Percentiles rank a stretch among this genome's conserved stretches.
These are phyloP conservation scores for Dentipellis sp. DNA, from an alignment of 768 basidiomycete species.

Conservation along the genomic window DNA sequence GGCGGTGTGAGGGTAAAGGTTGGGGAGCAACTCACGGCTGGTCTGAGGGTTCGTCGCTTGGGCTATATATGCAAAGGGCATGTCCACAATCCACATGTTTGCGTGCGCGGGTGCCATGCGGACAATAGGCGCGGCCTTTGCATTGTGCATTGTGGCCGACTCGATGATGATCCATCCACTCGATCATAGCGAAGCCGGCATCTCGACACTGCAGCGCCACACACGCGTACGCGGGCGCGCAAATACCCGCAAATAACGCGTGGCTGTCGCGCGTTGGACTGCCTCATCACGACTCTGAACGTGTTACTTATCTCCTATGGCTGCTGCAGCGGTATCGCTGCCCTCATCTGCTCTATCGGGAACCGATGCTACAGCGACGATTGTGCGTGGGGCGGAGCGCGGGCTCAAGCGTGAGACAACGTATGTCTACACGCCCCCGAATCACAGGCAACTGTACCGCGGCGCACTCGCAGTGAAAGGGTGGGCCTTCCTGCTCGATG, in stretches of 20 bases:
- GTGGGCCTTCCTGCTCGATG: constrained; percentile 63
- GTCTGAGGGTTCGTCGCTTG: too few species aligned
- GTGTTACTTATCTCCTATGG: too few species aligned
- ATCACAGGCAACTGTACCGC: constrained; percentile 61
- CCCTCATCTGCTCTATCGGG: too few species aligned
- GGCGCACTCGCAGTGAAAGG: constrained; percentile 68
- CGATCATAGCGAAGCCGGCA: neutral
- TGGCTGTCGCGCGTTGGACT: constrained; percentile 3
- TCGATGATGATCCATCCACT: neutral
- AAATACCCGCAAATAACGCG: constrained; percentile 7
- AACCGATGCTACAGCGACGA: too few species aligned
- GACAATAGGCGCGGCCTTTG: too few species aligned
- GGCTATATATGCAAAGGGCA: too few species aligned
- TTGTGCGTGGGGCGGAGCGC: neutral
- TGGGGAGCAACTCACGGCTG: too few species aligned
- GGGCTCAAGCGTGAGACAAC: constrained; percentile 14
- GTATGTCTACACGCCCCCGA: constrained; percentile 21
- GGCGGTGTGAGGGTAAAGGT: too few species aligned
- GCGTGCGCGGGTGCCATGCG: too few species aligned
- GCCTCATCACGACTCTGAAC: neutral
- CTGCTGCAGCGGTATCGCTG: too few species aligned
- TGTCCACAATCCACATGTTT: too few species aligned
- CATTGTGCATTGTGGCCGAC: too few species aligned
- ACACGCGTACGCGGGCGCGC: neutral
- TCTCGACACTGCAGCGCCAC: neutral